phyloP scores from a whole-genome alignment of 352 stramenopile species.

The Blastocystis sp. region DNA sequence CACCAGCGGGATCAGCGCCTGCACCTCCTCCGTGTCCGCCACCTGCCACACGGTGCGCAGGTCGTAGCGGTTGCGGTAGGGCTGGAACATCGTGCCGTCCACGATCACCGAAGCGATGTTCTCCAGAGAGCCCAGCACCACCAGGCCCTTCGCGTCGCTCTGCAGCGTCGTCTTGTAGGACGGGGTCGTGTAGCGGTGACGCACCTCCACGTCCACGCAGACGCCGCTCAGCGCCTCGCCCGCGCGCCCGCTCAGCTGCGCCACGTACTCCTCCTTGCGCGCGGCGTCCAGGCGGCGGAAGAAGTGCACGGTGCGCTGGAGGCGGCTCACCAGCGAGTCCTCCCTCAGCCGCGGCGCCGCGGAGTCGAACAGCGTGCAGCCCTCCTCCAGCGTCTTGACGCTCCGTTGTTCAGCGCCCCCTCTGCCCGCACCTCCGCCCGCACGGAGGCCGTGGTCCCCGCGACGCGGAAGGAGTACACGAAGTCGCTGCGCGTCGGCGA shows the following conservation, averaged over 20 bases:
- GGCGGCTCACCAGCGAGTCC: no score
- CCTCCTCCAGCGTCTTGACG: background rate
- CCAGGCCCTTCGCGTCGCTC: background rate
- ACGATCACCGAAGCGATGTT: background rate
- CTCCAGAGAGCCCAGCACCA: conserved; percentile 28
- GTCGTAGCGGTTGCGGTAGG: background rate
- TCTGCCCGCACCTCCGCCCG: background rate
- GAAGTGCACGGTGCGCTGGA: background rate
- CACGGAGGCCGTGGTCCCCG: background rate
- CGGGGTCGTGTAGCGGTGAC: background rate
- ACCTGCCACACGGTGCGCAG: background rate
- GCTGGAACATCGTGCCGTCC: background rate
- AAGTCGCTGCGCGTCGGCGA: conserved; percentile 3
- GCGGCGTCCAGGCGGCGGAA: background rate
- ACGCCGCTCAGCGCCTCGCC: background rate
- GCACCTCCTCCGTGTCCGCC: background rate
- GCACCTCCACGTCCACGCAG: background rate
- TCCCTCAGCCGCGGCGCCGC: no score
- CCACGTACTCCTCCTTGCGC: conserved; percentile 10
- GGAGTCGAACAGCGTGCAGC: background rate
- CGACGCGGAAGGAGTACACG: background rate
- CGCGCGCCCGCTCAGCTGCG: background rate
- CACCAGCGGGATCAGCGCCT: conserved; percentile 41
- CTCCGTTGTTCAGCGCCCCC: background rate
- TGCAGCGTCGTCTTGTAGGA: background rate